Percentiles rank a stretch among this genome's conserved stretches.
These are phyloP conservation scores for Penicillium sp. DNA, from an alignment of 2,329 filamentous ascomycete genomes.

Conservation along the genomic window DNA sequence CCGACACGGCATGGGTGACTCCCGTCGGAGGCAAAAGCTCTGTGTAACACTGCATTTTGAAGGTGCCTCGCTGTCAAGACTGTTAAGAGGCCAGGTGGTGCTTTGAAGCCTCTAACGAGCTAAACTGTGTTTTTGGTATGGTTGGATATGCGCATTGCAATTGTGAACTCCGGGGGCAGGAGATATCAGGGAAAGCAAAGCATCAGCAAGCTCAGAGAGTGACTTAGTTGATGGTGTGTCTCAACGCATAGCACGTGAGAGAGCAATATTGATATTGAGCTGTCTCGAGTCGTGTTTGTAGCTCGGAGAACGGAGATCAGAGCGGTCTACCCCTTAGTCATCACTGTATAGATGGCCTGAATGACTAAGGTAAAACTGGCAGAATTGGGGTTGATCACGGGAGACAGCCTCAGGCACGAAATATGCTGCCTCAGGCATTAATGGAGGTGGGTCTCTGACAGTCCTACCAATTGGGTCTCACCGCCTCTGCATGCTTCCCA, in stretches of 20 bases:
- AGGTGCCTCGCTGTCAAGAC: neutral
- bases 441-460: no score
- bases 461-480: neutral
- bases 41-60: slow-evolving; percentile 90
- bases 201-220: neutral
- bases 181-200: neutral
- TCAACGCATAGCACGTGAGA: neutral
- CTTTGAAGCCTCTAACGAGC: slow-evolving; percentile 11
- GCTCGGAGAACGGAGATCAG: slow-evolving; percentile 6
- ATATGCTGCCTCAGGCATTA: no score
- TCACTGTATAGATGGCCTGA: no score
- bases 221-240: neutral
- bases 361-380: no score
- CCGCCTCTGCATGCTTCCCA: neutral
- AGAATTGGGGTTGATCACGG: no score
- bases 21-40: slow-evolving; percentile 93
- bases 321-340: neutral
- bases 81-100: neutral
- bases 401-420: no score
- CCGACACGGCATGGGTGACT: slow-evolving; percentile 80
- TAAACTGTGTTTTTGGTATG: slow-evolving; percentile 6
- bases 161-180: neutral
- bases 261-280: neutral
- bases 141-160: slow-evolving; percentile 16
- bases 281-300: slow-evolving; percentile 5